A percentile compares a stretch with the other conserved stretches of the same genome.
These are phyloP conservation scores for Globisporangium alternatum DNA, from an alignment of 352 stramenopile genomes.

Conservation along the genomic window DNA sequence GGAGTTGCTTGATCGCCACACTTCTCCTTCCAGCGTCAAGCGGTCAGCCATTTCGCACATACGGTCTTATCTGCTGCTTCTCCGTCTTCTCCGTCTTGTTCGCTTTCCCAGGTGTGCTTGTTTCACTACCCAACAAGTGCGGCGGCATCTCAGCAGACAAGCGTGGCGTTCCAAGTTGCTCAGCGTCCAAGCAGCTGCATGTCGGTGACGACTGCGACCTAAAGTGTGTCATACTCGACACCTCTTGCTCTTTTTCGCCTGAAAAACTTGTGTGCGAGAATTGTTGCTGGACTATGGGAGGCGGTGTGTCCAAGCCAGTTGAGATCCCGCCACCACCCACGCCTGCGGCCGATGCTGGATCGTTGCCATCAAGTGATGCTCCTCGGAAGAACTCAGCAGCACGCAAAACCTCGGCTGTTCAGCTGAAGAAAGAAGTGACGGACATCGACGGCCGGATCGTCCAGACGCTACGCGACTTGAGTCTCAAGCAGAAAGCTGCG, in stretches of 20 bases:
- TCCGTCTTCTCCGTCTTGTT: constrained; percentile 3
- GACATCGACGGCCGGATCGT: constrained; percentile 69
- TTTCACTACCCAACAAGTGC: constrained; percentile 1
- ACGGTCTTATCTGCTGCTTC: not conserved
- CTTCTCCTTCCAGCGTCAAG: not conserved
- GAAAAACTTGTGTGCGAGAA: not conserved
- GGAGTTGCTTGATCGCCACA: not conserved
- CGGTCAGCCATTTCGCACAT: not conserved
- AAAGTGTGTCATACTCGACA: not conserved
- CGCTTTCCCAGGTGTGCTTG: not conserved
- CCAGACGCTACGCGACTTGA: constrained; percentile 58
- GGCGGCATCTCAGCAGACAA: not conserved
- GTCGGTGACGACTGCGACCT: not conserved
- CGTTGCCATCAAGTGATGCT: not conserved
- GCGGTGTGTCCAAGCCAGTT: constrained; percentile 27
- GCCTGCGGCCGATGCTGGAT: not conserved
- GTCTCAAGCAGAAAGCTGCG: constrained; percentile 41
- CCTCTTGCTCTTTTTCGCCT: not conserved
- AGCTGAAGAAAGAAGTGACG: constrained; percentile 34
- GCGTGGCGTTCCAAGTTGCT: not conserved
- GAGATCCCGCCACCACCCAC: constrained; percentile 4
- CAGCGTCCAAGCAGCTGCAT: constrained; percentile 5
- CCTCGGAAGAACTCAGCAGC: not conserved
- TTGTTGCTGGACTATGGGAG: constrained; percentile 30
- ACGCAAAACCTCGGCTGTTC: constrained; percentile 11